Evolutionary conservation across 805 yeast species (phyloP).

Genomic region (Wickerhamiella bombiphila): DNA sequence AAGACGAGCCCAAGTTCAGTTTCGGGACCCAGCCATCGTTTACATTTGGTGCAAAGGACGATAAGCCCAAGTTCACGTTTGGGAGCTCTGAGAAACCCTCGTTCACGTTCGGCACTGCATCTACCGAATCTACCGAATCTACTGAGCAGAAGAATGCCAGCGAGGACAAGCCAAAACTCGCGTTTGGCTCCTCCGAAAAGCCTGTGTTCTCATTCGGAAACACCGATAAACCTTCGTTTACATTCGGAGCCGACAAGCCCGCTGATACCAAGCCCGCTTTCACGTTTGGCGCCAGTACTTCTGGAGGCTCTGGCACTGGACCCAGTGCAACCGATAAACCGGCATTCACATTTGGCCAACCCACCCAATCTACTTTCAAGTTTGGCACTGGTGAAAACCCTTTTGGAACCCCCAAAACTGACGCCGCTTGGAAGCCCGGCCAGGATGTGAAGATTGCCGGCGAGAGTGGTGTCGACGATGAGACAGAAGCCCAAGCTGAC

Average conservation of each 20-base stretch:
- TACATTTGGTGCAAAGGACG: constrained; percentile 1
- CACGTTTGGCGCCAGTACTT: constrained; percentile 9
- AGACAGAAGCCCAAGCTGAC: constrained; percentile 28
- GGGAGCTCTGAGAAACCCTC: constrained; percentile 9
- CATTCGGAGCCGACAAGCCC: constrained; percentile 4
- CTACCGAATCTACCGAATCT: too few relatives aligned
- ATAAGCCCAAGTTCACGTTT: constrained; percentile 3
- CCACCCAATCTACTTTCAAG: constrained; percentile 1
- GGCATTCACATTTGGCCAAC: constrained; percentile 5
- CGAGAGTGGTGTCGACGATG: constrained; percentile 24
- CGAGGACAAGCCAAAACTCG: constrained; percentile 3
- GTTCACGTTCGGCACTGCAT: constrained; percentile 13
- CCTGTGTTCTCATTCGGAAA: constrained; percentile 4
- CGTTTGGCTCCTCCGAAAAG: constrained; percentile 7
- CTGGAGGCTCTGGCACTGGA: constrained; percentile 1
- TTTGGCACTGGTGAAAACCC: constrained; percentile 13
- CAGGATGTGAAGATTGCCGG: constrained; percentile 9
- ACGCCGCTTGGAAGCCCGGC: constrained; percentile 15
- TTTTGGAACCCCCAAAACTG: constrained; percentile 5
- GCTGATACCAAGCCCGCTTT: constrained; percentile 10
- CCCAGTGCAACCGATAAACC: constrained; percentile 10
- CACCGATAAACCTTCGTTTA: constrained; percentile 1
- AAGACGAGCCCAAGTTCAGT: constrained; percentile 11
- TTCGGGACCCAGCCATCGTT: constrained; percentile 10
- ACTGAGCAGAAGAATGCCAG: constrained; percentile 8